Evolutionary conservation across 768 basidiomycete genomes (phyloP).

Genomic region (Macrolepiota fuliginosa): DNA sequence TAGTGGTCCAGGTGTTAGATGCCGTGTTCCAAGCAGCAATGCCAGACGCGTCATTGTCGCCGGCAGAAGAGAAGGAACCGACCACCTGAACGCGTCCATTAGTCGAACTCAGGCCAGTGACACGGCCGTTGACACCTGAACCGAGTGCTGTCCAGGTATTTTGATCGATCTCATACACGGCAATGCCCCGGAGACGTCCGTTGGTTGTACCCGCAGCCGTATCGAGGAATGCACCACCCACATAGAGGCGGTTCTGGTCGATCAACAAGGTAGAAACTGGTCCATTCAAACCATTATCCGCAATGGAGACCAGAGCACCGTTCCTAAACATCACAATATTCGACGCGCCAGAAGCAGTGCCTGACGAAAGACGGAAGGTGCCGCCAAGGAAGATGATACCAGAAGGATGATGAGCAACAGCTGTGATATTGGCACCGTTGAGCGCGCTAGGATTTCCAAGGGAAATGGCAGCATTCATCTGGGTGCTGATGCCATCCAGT

Average conservation of each 20-base stretch:
- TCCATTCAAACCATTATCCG: slow-evolving; percentile 77
- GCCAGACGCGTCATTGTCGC: slow-evolving; percentile 41
- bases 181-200: slow-evolving; percentile 57
- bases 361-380: slow-evolving; percentile 61
- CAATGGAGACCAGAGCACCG: slow-evolving; percentile 49
- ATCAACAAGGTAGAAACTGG: slow-evolving; percentile 67
- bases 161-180: slow-evolving; percentile 63
- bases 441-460: slow-evolving; percentile 40
- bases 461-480: slow-evolving; percentile 52
- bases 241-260: slow-evolving; percentile 63
- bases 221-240: slow-evolving; percentile 87
- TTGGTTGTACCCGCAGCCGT: slow-evolving; percentile 53
- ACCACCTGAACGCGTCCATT: slow-evolving; percentile 57
- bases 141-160: slow-evolving; percentile 68
- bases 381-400: slow-evolving; percentile 75
- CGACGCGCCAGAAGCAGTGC: slow-evolving; percentile 49
- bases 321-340: slow-evolving; percentile 76
- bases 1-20: slow-evolving; percentile 64
- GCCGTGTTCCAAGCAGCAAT: slow-evolving; percentile 74
- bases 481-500: slow-evolving; percentile 60
- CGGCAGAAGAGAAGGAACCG: slow-evolving; percentile 69
- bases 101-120: slow-evolving; percentile 55
- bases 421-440: slow-evolving; percentile 41
- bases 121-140: slow-evolving; percentile 74
- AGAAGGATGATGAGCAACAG: slow-evolving; percentile 64